These are phyloP conservation scores for Apiospora phragmitis DNA, from an alignment of 2,329 filamentous ascomycete genomes.

Conservation along the genomic window DNA sequence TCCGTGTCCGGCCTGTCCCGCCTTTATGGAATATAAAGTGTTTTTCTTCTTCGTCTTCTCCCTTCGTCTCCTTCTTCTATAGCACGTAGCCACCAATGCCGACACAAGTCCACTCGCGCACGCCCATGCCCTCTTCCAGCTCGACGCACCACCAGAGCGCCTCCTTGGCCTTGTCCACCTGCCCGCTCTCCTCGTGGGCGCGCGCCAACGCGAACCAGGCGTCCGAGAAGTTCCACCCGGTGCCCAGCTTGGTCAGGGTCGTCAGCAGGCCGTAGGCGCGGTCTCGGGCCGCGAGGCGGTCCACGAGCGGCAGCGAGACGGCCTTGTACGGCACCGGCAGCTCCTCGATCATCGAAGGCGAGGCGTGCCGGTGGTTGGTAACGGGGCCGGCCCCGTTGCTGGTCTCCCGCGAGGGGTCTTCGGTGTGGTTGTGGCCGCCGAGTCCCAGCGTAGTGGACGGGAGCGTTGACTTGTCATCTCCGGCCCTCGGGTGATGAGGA, in stretches of 20 bases:
- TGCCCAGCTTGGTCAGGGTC: constrained; percentile 79
- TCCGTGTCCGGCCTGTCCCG: background rate
- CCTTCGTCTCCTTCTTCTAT: constrained; percentile 36
- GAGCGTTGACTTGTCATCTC: constrained; percentile 26
- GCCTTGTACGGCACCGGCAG: constrained; percentile 56
- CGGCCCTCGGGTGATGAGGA: constrained; percentile 9
- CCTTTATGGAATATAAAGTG: background rate
- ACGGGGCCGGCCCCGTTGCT: constrained; percentile 15
- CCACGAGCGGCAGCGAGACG: constrained; percentile 68
- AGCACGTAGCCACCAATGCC: constrained; percentile 67
- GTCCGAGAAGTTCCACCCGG: constrained; percentile 88
- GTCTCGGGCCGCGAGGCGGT: constrained; percentile 86
- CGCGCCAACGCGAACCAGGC: constrained; percentile 89
- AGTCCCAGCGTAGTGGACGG: constrained; percentile 51
- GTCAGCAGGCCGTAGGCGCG: constrained; percentile 83
- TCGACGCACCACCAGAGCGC: constrained; percentile 98
- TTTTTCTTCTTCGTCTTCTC: background rate
- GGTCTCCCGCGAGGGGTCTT: constrained; percentile 13
- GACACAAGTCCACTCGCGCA: constrained; percentile 76
- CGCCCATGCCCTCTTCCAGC: constrained; percentile 79
- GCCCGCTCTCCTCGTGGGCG: constrained; percentile 84
- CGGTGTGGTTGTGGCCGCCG: constrained; percentile 24
- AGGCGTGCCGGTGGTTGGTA: constrained; percentile 17
- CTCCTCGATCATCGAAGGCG: constrained; percentile 34
- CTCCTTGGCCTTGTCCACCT: constrained; percentile 85